Percentiles rank a stretch among this genome's conserved stretches.
Evolutionary conservation across 257 asterid genomes (phyloP).

Genomic region (Linaria vulgaris): DNA sequence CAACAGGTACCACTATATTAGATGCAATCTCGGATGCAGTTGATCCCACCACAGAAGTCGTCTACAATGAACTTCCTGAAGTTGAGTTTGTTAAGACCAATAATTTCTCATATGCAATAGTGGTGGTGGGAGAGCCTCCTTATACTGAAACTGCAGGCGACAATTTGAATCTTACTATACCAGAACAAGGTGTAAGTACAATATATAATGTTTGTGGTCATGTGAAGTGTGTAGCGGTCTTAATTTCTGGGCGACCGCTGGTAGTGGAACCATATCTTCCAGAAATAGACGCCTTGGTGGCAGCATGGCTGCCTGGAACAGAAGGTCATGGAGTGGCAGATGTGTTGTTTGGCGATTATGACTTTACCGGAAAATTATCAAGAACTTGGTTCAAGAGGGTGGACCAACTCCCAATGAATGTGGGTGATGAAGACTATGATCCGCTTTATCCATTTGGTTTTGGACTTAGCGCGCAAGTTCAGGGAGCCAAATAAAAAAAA

Average conservation of each 20-base stretch:
- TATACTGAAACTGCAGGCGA: constrained; percentile 44
- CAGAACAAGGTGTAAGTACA: constrained; percentile 27
- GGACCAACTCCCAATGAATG: constrained; percentile 7
- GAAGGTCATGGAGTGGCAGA: constrained; percentile 46
- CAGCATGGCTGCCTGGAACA: constrained; percentile 49
- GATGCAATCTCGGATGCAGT: constrained; percentile 23
- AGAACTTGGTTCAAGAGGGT: constrained; percentile 13
- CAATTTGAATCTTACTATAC: constrained; percentile 32
- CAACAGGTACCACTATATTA: constrained; percentile 43
- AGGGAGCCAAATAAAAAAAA: too few relatives aligned
- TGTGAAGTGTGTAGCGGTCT: constrained; percentile 39
- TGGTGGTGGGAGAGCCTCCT: constrained; percentile 48
- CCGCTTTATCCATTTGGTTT: constrained; percentile 35
- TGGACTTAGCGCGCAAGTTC: constrained; percentile 25
- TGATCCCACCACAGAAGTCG: constrained; percentile 36
- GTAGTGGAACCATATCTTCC: constrained; percentile 35
- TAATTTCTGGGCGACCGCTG: constrained; percentile 44
- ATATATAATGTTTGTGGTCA: constrained; percentile 31
- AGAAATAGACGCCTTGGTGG: constrained; percentile 40
- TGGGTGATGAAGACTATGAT: constrained; percentile 27
- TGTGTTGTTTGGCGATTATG: constrained; percentile 11
- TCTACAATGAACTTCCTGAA: constrained; percentile 25
- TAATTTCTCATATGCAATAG: constrained; percentile 35
- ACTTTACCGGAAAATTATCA: constrained; percentile 3
- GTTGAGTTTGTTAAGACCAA: constrained; percentile 20